Evolutionary conservation across 2,329 filamentous ascomycete species (phyloP), one percentile per base, ranked within the genome.

Genomic region (Talaromyces verruculosus): DNA sequence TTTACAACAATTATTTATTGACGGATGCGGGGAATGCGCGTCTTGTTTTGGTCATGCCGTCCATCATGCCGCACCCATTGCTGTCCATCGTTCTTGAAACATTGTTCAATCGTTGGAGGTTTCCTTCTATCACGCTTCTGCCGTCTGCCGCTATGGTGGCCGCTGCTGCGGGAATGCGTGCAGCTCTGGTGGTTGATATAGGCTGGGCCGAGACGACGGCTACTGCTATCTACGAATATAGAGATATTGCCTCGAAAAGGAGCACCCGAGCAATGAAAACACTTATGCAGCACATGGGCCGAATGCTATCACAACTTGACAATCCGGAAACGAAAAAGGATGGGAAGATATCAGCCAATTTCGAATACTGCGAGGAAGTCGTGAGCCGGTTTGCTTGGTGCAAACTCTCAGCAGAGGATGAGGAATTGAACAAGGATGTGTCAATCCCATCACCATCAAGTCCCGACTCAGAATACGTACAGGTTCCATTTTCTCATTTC

Each of bases 131-230:
- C 69, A 93, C 92, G 2, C 83, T 99, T 49, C 81, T 97, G 73
- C 92, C 93, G 0, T 86, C 87, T 0, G 87, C 94, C 0, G 85
- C 92, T 22, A 89, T 95, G 78, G 84, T 88, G 1, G 83, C 90
- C 6, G 86, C 93, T 2, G 90, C 90, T 7, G 93, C 93, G 5
- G 95, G 95, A 0, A 81, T 96, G 47, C 88, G 95, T 15, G 92
- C 91, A n/a, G 92, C 90, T 0, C 78, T 99, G 49, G 87, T 98
- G 0, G 84, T 99, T 43, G 93, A 99, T 73, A 84, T 99, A 67
- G 95, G 94, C 51, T 99, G 95, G 95, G 85, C 88, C 49, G 95
- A 98, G 77, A 96, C 93, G 0, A 85, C 89, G 0, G 87, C 96
- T 25, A 96, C 92, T 0, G 91, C 89, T 5, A 84, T 98, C 6